These are phyloP conservation scores for Camellia sinensis DNA, from an alignment of 148 eudicot genomes.

Conservation along the genomic window DNA sequence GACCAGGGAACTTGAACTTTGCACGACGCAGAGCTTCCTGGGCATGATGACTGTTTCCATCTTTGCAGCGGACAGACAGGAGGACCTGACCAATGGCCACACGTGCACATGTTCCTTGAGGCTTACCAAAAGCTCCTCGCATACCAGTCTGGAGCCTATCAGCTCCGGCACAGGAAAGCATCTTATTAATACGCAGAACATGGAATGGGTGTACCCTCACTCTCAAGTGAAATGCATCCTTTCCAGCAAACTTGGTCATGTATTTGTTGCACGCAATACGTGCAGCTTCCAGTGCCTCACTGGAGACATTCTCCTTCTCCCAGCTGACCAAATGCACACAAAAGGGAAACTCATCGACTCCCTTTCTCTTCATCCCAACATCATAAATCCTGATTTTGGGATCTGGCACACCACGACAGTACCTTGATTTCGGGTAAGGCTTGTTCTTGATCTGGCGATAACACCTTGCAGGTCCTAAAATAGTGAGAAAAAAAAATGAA, in stretches of 20 bases:
- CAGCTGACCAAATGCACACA: slow-evolving; percentile 54
- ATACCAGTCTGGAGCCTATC: slow-evolving; percentile 72
- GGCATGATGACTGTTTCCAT: slow-evolving; percentile 41
- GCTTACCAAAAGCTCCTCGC: slow-evolving; percentile 70
- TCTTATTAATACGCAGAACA: slow-evolving; percentile 62
- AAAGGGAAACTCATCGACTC: slow-evolving; percentile 56
- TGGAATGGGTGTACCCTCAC: slow-evolving; percentile 68
- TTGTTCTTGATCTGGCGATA: slow-evolving; percentile 58
- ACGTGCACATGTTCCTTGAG: slow-evolving; percentile 55
- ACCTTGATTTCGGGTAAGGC: slow-evolving; percentile 51
- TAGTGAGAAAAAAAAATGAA: background rate
- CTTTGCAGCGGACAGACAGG: slow-evolving; percentile 56
- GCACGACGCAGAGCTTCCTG: slow-evolving; percentile 58
- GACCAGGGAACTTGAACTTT: slow-evolving; percentile 62
- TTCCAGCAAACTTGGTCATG: slow-evolving; percentile 62
- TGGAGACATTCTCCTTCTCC: slow-evolving; percentile 60
- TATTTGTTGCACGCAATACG: slow-evolving; percentile 64
- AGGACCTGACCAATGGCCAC: slow-evolving; percentile 64
- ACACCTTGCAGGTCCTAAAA: slow-evolving; percentile 56
- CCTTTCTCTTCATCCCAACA: slow-evolving; percentile 59
- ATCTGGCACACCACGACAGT: slow-evolving; percentile 58
- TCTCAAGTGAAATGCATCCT: slow-evolving; percentile 58
- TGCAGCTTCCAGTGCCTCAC: slow-evolving; percentile 59
- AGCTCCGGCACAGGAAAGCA: slow-evolving; percentile 71
- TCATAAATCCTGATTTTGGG: slow-evolving; percentile 56